Evolutionary conservation across 371 early-diverging fungal genomes (phyloP).

Genomic region (Mortierella polycephala): DNA sequence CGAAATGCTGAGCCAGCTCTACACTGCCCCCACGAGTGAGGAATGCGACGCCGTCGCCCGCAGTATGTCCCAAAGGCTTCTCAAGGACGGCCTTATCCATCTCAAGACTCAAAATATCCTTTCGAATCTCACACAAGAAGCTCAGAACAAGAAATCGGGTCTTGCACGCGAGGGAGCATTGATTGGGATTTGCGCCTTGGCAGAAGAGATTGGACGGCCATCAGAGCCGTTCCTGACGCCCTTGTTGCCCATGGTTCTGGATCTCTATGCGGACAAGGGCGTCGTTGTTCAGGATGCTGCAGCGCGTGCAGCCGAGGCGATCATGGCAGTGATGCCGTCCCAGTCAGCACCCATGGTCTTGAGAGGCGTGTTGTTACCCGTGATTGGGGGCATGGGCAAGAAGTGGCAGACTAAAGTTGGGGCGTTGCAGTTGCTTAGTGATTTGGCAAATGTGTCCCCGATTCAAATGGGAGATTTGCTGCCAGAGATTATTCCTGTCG

Average conservation of each 20-base stretch:
- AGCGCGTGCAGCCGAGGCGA: conserved; percentile 61
- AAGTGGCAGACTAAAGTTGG: conserved; percentile 85
- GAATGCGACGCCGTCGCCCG: conserved; percentile 66
- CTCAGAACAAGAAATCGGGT: conserved; percentile 73
- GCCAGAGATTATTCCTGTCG: conserved; percentile 77
- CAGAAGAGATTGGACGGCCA: conserved; percentile 60
- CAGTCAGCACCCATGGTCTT: conserved; percentile 66
- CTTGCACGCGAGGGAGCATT: conserved; percentile 73
- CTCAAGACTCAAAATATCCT: conserved; percentile 53
- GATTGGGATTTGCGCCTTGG: conserved; percentile 69
- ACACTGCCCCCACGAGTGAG: conserved; percentile 65
- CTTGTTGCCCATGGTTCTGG: conserved; percentile 65
- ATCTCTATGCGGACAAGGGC: conserved; percentile 76
- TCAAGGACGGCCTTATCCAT: conserved; percentile 64
- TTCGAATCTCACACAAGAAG: conserved; percentile 29
- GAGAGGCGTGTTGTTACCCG: conserved; percentile 64
- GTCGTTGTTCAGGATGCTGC: conserved; percentile 71
- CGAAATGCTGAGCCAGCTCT: conserved; percentile 56
- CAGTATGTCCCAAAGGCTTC: conserved; percentile 61
- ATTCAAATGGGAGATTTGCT: conserved; percentile 67
- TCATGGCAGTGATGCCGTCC: conserved; percentile 63
- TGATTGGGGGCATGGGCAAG: conserved; percentile 67
- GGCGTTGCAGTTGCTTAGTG: conserved; percentile 64
- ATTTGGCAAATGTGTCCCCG: conserved; percentile 66
- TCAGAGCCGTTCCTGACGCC: conserved; percentile 72